These are phyloP conservation scores for Eucalyptus curtisii DNA, from an alignment of 345 rosid species.

Conservation along the genomic window DNA sequence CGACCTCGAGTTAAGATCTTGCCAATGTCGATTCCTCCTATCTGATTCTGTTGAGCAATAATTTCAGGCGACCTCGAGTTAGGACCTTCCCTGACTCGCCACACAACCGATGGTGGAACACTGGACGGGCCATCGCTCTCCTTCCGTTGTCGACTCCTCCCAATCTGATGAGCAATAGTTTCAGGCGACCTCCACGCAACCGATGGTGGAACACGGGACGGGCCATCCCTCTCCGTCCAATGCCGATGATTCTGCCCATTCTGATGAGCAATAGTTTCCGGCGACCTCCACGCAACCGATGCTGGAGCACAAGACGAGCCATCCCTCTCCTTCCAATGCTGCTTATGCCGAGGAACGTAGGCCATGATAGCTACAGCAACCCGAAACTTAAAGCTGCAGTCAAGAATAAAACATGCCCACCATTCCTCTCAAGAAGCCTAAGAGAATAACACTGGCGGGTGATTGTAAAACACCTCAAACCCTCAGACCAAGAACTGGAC, in stretches of 20 bases:
- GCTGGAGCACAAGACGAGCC: background rate
- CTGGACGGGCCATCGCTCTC: background rate
- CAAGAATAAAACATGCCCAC: background rate
- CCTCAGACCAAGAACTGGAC: background rate
- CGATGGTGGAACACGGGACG: background rate
- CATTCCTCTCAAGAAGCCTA: background rate
- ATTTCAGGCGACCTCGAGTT: background rate
- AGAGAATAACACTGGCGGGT: background rate
- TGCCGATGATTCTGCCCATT: background rate
- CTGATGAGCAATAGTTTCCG: background rate
- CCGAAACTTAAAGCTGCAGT: background rate
- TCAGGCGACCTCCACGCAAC: background rate
- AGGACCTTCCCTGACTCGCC: background rate
- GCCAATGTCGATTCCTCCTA: slow-evolving; percentile 1
- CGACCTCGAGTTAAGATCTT: background rate
- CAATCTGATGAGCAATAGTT: background rate
- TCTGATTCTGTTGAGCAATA: background rate
- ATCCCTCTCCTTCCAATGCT: background rate
- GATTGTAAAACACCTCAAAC: background rate
- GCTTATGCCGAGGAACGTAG: slow-evolving; percentile 50
- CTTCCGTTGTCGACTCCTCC: slow-evolving; percentile 23
- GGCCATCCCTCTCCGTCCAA: background rate
- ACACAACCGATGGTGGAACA: background rate
- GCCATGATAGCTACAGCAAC: slow-evolving; percentile 26
- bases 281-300: too few species aligned